Conservation (phyloP, 768 basidiomycete species). For the Holtermanniella nyarrowii region DNA sequence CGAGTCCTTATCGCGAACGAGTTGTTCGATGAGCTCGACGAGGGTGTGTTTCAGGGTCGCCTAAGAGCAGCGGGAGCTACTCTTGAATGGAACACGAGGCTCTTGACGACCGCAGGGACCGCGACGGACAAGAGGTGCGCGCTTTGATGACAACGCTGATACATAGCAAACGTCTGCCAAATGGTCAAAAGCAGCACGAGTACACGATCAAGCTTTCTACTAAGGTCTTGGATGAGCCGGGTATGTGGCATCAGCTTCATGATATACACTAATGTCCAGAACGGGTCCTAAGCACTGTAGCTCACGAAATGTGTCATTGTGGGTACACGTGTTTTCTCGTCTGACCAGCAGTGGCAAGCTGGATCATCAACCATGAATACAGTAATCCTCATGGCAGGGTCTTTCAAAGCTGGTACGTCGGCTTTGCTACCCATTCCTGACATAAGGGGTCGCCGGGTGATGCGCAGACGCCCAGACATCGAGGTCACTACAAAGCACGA, state of each 20-base stretch:
- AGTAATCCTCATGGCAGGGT: conserved; percentile 63
- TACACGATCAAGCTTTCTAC: conserved; percentile 60
- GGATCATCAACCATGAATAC: conserved; percentile 63
- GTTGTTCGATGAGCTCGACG: neutral
- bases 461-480: conserved; percentile 58
- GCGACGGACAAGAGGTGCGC: conserved; percentile 36
- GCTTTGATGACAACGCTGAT: neutral
- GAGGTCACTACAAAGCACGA: conserved; percentile 50
- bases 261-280: conserved; percentile 46
- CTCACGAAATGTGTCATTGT: conserved; percentile 84
- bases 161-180: conserved; percentile 3
- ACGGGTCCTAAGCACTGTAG: conserved; percentile 67
- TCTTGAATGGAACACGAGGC: conserved; percentile 40
- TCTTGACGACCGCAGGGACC: conserved; percentile 43
- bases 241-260: conserved; percentile 42
- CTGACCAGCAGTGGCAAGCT: conserved; percentile 52
- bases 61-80: conserved; percentile 11
- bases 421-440: conserved; percentile 6
- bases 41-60: neutral
- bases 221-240: conserved; percentile 68
- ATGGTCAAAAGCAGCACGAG: conserved; percentile 7
- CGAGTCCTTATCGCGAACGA: neutral
- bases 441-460: conserved; percentile 60
- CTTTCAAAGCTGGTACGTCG: conserved; percentile 60
- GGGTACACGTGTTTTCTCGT: conserved; percentile 5